Conservation (phyloP, 345 rosid species). For the Barbarea vulgaris region DNA sequence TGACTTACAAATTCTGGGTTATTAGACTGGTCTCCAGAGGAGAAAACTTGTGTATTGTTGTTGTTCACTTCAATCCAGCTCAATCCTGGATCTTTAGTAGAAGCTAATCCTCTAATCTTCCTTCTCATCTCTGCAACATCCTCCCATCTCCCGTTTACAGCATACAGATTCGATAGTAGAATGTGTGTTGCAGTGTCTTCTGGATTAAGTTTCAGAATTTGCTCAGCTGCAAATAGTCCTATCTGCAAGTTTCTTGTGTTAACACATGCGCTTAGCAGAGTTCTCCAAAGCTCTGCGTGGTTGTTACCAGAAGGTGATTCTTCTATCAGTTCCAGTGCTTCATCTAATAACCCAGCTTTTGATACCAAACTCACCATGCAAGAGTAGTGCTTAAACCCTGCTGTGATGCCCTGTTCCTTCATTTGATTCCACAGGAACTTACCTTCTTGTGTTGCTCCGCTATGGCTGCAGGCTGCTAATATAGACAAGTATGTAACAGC, state of each 20-base stretch:
- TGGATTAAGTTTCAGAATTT: constrained; percentile 54
- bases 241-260: constrained; percentile 48
- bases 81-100: constrained; percentile 70
- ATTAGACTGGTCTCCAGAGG: constrained; percentile 66
- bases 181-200: constrained; percentile 64
- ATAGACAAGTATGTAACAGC: constrained; percentile 73
- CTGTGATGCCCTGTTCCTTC: constrained; percentile 50
- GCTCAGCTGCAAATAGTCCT: constrained; percentile 68
- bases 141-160: constrained; percentile 70
- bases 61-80: constrained; percentile 81
- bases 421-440: constrained; percentile 66
- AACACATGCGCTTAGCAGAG: constrained; percentile 73
- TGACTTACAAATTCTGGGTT: constrained; percentile 39
- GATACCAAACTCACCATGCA: constrained; percentile 82
- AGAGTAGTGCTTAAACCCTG: constrained; percentile 78
- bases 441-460: constrained; percentile 64
- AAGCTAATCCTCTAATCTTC: constrained; percentile 57
- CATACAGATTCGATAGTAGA: constrained; percentile 74
- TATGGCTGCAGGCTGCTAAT: constrained; percentile 77
- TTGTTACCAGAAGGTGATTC: constrained; percentile 47
- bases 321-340: constrained; percentile 58
- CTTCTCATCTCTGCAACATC: constrained; percentile 62
- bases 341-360: constrained; percentile 68
- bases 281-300: constrained; percentile 73
- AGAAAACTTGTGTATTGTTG: constrained; percentile 53